These are phyloP conservation scores for Debaryomyces singareniensis DNA, from an alignment of 1,139 yeast species.

Conservation along the genomic window DNA sequence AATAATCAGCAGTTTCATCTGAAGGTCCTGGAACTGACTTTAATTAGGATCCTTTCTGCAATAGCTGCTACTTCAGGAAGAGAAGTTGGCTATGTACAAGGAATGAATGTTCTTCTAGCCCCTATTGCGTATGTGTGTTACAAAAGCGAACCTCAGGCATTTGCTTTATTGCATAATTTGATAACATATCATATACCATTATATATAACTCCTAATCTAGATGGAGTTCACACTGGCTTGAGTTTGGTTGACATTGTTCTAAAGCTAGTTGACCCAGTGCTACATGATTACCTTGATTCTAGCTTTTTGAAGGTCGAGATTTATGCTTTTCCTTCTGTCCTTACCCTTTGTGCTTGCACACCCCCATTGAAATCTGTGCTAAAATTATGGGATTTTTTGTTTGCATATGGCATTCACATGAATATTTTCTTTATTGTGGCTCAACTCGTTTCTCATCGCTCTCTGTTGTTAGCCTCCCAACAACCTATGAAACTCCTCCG, in stretches of 20 bases:
- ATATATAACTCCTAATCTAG: slow-evolving; percentile 70
- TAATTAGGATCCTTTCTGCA: slow-evolving; percentile 67
- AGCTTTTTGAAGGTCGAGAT: slow-evolving; percentile 74
- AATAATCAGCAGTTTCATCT: slow-evolving; percentile 63
- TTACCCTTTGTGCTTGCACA: slow-evolving; percentile 85
- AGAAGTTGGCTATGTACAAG: slow-evolving; percentile 69
- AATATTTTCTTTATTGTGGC: slow-evolving; percentile 82
- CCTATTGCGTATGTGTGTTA: slow-evolving; percentile 70
- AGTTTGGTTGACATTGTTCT: slow-evolving; percentile 64
- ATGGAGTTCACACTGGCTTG: slow-evolving; percentile 80
- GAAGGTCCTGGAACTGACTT: slow-evolving; percentile 61
- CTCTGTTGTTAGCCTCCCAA: slow-evolving; percentile 46
- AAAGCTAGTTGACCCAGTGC: slow-evolving; percentile 65
- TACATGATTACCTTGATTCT: slow-evolving; percentile 54
- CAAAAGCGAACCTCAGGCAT: slow-evolving; percentile 84
- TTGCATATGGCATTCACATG: slow-evolving; percentile 89
- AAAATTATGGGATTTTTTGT: slow-evolving; percentile 81
- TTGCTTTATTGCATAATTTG: slow-evolving; percentile 57
- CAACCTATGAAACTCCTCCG: slow-evolving; percentile 75
- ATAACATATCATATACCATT: slow-evolving; percentile 63
- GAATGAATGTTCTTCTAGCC: slow-evolving; percentile 82
- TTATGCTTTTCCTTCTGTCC: slow-evolving; percentile 82
- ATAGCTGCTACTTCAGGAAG: slow-evolving; percentile 50
- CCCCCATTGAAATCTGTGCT: slow-evolving; percentile 77
- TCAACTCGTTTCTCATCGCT: slow-evolving; percentile 66